Base-by-base conservation (phyloP, 1,284 basidiomycete species). In the Ustilago lituana region DNA sequence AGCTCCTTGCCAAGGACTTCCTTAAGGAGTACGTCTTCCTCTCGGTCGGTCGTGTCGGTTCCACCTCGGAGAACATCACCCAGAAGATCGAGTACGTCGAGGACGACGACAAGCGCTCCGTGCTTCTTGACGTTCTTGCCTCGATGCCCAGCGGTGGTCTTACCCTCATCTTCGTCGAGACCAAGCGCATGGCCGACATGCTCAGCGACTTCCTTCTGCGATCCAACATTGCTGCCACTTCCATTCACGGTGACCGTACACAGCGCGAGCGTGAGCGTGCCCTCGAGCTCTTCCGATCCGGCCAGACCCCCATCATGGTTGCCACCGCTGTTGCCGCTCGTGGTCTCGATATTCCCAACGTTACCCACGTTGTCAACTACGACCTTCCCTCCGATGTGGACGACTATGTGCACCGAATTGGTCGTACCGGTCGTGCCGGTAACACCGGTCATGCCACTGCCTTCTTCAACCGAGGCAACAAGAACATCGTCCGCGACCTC, bases 361-460 rank as follows among this genome's bases (percentile, higher is more conserved):
- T 99, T 79, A 97, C 93, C 26, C 96, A 98, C 83, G 95, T 99
- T 79, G 87, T 98, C 85, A 95, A 95, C 84, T 98, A 97, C 85
- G 96, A 98, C 83, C 86, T 99, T n/a, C 95, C 95, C 17, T 91
- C 91, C 65, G 95, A 99, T 84, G 95, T 99, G 66, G 95, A 98
- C 82, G 96, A 82, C 65, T 82, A 82, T 52, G 80, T 82, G 20
- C 80, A 82, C 73, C 77, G 80, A 15, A 82, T 82, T 81, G 95
- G 95, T 86, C 93, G 95, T 87, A 98, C 96, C 19, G 95, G 96
- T 54, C 94, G 95, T 89, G 96, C 96, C 14, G 95, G 95, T 74
- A 99, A 99, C 86, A 91, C 90, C n/a, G 95, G 95, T 86, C 88
- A 90, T 67, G 90, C 92, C 31, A 99, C 84, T 23, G 82, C 83